phyloP scores from a whole-genome alignment of 495 filamentous ascomycete species.

The Viridothelium virens region DNA sequence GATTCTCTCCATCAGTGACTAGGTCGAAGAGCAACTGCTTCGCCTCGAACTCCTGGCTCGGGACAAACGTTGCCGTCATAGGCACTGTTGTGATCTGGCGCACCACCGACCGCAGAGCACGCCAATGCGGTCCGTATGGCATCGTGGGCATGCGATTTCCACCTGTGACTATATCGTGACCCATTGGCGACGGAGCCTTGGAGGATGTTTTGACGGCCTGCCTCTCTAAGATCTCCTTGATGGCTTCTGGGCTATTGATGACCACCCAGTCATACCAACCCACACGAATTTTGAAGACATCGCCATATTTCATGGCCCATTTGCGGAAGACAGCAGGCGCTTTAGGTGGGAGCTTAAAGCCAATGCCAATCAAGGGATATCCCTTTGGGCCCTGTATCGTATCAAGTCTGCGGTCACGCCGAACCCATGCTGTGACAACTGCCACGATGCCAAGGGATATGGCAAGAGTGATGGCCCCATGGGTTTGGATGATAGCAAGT shows the following conservation, averaged over 20 bases:
- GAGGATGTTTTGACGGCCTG: slow-evolving; percentile 18
- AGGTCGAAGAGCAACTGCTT: slow-evolving; percentile 29
- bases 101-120: slow-evolving; percentile 26
- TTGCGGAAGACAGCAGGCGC: slow-evolving; percentile 14
- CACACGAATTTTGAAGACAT: slow-evolving; percentile 31
- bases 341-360: background rate
- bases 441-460: no score
- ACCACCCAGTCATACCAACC: slow-evolving; percentile 38
- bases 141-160: slow-evolving; percentile 25
- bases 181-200: slow-evolving; percentile 29
- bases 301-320: slow-evolving; percentile 34
- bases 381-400: background rate
- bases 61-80: slow-evolving; percentile 24
- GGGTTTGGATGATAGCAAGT: no score
- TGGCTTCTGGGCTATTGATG: slow-evolving; percentile 35
- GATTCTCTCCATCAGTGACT: slow-evolving; percentile 20
- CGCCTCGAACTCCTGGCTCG: slow-evolving; percentile 32
- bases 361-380: background rate
- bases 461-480: background rate
- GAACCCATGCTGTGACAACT: background rate
- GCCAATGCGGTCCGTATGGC: slow-evolving; percentile 28
- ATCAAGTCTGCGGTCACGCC: background rate
- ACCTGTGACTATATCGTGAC: slow-evolving; percentile 26
- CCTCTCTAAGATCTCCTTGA: slow-evolving; percentile 38
- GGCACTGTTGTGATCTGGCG: slow-evolving; percentile 27